Evolutionary conservation across 306 rosid genomes (phyloP).

Genomic region (Vigna radiata): DNA sequence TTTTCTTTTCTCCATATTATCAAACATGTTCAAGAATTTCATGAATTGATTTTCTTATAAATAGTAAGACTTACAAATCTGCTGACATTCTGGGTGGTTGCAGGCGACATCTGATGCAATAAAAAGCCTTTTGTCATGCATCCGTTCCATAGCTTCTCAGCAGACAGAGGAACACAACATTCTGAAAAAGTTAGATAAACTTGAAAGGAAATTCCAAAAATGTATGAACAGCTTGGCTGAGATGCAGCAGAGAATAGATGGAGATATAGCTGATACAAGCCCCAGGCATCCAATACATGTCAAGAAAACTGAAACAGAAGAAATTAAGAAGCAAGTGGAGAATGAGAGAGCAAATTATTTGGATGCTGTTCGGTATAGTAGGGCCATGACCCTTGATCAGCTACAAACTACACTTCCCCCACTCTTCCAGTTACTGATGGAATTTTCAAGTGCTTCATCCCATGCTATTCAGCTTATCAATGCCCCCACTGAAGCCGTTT

Average conservation of each 20-base stretch:
- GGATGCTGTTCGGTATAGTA: conserved; percentile 59
- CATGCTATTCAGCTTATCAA: conserved; percentile 63
- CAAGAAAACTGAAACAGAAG: conserved; percentile 69
- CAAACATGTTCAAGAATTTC: conserved; percentile 7
- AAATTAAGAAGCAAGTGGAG: conserved; percentile 68
- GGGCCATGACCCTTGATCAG: conserved; percentile 59
- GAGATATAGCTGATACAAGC: conserved; percentile 52
- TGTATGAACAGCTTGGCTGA: conserved; percentile 55
- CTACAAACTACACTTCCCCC: conserved; percentile 74
- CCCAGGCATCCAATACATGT: conserved; percentile 67
- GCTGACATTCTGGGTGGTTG: conserved; percentile 31
- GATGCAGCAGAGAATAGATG: conserved; percentile 57
- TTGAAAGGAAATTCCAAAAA: conserved; percentile 66
- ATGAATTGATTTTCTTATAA: conserved; percentile 10
- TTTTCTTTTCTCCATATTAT: conserved; percentile 8
- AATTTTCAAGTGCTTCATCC: conserved; percentile 63
- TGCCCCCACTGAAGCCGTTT: conserved; percentile 41
- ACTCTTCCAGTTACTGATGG: conserved; percentile 66
- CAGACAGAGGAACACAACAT: conserved; percentile 69
- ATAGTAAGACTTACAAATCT: conserved; percentile 3
- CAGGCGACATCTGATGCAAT: conserved; percentile 82
- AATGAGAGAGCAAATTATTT: conserved; percentile 58
- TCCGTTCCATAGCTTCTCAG: conserved; percentile 57
- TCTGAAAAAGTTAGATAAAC: conserved; percentile 64
- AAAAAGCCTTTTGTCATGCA: conserved; percentile 61